Evolutionary conservation across 495 filamentous ascomycete species (phyloP), one percentile per base, ranked within the genome.

Genomic region (Xylaria telfairii): DNA sequence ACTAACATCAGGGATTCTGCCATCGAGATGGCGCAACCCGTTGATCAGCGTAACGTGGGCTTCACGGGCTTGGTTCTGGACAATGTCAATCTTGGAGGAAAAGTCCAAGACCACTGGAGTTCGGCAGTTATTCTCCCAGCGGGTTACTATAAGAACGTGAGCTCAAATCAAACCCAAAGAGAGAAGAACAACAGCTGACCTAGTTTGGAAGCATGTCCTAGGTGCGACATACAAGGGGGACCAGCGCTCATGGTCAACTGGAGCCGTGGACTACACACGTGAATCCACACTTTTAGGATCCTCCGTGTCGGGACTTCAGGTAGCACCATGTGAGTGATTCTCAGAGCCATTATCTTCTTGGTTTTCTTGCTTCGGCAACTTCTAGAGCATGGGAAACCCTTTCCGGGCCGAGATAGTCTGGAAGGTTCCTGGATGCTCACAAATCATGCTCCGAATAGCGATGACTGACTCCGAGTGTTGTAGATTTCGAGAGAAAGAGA

Each of bases 401-500:
- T n/a, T n/a, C n/a, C n/a, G n/a, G n/a, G n/a, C n/a, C n/a, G n/a
- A n/a, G n/a, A n/a, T n/a, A n/a, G n/a, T n/a, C n/a, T n/a, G n/a
- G n/a, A n/a, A n/a, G n/a, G n/a, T n/a, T n/a, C n/a, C n/a, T n/a
- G n/a, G n/a, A n/a, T n/a, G n/a, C n/a, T n/a, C n/a, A n/a, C n/a
- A n/a, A n/a, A n/a, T n/a, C n/a, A n/a, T n/a, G n/a, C n/a, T n/a
- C n/a, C n/a, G n/a, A n/a, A n/a, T n/a, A n/a, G n/a, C n/a, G n/a
- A n/a, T n/a, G n/a, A n/a, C n/a, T n/a, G n/a, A n/a, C n/a, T n/a
- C n/a, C n/a, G n/a, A n/a, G n/a, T n/a, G n/a, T n/a, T n/a, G n/a
- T n/a, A n/a, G n/a, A 91, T 68, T 93, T 91, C 72, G 86, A 90
- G 71, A 84, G 86, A 13, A 87, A 88, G 51, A 91, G 90, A 83